Conservation (phyloP, 164 flowering plant genomes). For the Magnolia sinica region DNA sequence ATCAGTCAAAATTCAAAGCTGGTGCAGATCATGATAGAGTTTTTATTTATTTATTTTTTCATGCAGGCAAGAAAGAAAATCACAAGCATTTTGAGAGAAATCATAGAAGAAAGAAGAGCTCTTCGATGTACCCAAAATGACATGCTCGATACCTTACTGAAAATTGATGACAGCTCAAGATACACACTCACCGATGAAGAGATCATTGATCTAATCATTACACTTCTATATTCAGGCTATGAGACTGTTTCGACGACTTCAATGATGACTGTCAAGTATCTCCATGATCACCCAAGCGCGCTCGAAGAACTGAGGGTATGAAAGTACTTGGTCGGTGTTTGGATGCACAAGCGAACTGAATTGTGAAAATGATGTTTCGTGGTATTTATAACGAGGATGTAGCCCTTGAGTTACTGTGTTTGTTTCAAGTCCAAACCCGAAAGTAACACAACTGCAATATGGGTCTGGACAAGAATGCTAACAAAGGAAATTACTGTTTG, state of each 20-base stretch:
- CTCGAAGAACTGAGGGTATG: conserved; percentile 64
- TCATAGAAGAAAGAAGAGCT: conserved; percentile 55
- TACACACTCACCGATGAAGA: conserved; percentile 50
- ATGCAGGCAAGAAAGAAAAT: conserved; percentile 56
- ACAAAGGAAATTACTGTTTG: neutral
- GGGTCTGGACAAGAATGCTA: neutral
- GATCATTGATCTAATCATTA: conserved; percentile 58
- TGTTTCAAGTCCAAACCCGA: neutral
- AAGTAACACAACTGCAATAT: neutral
- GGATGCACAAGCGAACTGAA: neutral
- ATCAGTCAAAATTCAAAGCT: neutral
- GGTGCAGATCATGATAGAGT: neutral
- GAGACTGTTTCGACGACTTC: conserved; percentile 73
- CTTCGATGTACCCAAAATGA: conserved; percentile 31
- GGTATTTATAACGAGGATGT: neutral
- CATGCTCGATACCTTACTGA: conserved; percentile 50
- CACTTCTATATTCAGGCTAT: conserved; percentile 64
- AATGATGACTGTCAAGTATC: conserved; percentile 74
- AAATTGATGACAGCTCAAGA: conserved; percentile 31
- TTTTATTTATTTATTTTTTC: neutral
- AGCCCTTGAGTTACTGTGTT: neutral
- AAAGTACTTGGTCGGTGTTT: neutral
- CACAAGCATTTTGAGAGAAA: conserved; percentile 27
- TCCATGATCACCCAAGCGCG: conserved; percentile 65
- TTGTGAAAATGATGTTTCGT: too few relatives aligned